Evolutionary conservation across 495 filamentous ascomycete genomes (phyloP), one percentile per base, ranked within the genome.

Genomic region (Xylaria acuta): DNA sequence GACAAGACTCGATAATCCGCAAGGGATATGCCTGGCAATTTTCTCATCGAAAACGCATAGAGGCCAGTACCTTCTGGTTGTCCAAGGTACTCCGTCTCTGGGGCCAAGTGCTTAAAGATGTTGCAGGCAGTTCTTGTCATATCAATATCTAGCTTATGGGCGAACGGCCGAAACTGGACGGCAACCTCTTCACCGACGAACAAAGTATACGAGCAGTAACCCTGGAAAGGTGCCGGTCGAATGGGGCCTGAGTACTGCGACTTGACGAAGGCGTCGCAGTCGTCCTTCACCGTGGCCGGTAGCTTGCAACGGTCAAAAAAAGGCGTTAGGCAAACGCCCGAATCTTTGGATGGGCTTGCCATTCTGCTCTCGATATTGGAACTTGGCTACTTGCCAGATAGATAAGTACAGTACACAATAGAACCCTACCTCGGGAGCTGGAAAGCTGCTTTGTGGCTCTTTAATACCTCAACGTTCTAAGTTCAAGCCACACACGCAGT

Each of bases 201-300:
- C 8, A 89, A 51, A 0, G 87, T 88, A 72, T 82, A 82, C 27
- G 87, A 88, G 71, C 88, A 90, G 74, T 84, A 86, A 47, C 87
- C 88, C 67, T 89, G 88, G 22, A 73, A 75, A 8, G 76, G 71
- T 12, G 79, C 74, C 9, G 79, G 76, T 5, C 66, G 53, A 20
- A 83, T 75, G 27, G 56, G 36, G 30, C 72, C 74, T 30, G 72
- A 63, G 49, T 74, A 77, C 11, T 47, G 73, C 27, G 70, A 68
- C 56, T 22, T 73, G 11, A 65, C 70, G 63, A 77, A 77, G 11
- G 72, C 72, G 49, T 77, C 75, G 69, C 74, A 79, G 45, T 79
- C 75, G 6, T 77, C 56, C 49, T 73, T 75, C n/a, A 72, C 67
- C n/a, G 32, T 69, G 27, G 69, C 16, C 1, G 77, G 71, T 27